Percentiles rank a stretch among this genome's conserved stretches.
These are phyloP conservation scores for Neofusicoccum sp. DNA, from an alignment of 2,329 filamentous ascomycete genomes.

Conservation along the genomic window DNA sequence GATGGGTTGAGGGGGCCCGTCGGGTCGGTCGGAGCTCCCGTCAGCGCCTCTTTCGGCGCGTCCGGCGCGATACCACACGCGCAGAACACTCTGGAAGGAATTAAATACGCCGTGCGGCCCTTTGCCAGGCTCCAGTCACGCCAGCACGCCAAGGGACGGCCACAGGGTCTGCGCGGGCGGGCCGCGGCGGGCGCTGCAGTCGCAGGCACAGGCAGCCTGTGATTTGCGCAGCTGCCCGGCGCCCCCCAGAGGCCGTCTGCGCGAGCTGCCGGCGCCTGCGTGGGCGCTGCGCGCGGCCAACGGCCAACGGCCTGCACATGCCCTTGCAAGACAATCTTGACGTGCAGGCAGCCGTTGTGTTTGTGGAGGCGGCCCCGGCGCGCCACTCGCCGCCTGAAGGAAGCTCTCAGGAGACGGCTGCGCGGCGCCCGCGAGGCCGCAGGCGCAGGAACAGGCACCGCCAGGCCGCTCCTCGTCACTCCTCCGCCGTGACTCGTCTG, in stretches of 20 bases:
- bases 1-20: background rate
- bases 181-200: constrained; percentile 1
- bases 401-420: constrained; percentile 13
- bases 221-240: background rate
- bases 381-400: constrained; percentile 14
- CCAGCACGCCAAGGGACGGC: background rate
- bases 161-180: background rate
- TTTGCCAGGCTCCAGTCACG: background rate
- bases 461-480: constrained; percentile 1
- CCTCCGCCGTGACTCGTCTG: constrained; percentile 13
- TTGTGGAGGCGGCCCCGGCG: background rate
- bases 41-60: background rate
- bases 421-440: constrained; percentile 3
- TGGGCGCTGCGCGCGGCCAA: background rate
- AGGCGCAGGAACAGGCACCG: background rate
- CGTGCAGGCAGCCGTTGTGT: constrained; percentile 10
- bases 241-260: background rate
- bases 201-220: constrained; percentile 5
- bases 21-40: background rate
- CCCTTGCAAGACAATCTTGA: constrained; percentile 4
- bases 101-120: no score
- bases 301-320: background rate
- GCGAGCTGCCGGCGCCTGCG: background rate
- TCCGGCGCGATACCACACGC: background rate
- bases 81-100: background rate